phyloP scores from a whole-genome alignment of 2,329 filamentous ascomycete species.

The Aureobasidium sp. region DNA sequence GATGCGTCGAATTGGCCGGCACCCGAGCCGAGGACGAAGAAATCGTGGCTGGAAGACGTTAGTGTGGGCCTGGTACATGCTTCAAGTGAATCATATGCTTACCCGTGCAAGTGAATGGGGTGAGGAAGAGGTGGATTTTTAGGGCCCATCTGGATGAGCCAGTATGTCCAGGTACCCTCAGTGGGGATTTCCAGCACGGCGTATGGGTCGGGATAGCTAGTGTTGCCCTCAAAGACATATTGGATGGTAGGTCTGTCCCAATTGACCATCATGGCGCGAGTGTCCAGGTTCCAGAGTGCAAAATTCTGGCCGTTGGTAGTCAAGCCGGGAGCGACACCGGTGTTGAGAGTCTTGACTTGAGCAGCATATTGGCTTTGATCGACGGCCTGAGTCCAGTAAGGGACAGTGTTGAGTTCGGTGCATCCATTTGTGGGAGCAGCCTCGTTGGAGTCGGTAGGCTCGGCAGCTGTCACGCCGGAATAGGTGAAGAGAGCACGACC shows the following conservation, averaged over 20 bases:
- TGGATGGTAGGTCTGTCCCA: constrained; percentile 41
- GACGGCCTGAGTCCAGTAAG: constrained; percentile 31
- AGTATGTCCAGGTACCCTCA: constrained; percentile 39
- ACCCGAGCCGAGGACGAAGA: constrained; percentile 29
- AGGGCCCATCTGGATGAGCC: constrained; percentile 38
- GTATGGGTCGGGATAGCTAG: constrained; percentile 33
- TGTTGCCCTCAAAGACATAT: constrained; percentile 37
- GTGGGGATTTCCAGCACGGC: constrained; percentile 37
- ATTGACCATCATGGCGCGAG: constrained; percentile 36
- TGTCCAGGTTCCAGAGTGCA: constrained; percentile 29
- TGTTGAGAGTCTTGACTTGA: constrained; percentile 28
- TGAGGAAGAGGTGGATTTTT: constrained; percentile 7
- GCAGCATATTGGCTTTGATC: constrained; percentile 29
- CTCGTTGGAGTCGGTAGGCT: constrained; percentile 23
- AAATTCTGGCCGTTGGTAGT: constrained; percentile 34
- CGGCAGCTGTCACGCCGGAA: constrained; percentile 19
- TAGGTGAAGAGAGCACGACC: constrained; percentile 35
- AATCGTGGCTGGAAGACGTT: constrained; percentile 34
- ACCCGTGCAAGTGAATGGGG: constrained; percentile 5
- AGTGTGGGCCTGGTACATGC: too few species aligned
- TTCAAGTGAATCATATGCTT: not conserved
- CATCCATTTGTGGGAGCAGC: constrained; percentile 25
- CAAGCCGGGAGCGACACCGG: constrained; percentile 20
- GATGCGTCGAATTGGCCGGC: constrained; percentile 24
- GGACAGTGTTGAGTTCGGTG: constrained; percentile 26